Conservation (phyloP, 2,329 filamentous ascomycete genomes). For the Tolypocladium album region DNA sequence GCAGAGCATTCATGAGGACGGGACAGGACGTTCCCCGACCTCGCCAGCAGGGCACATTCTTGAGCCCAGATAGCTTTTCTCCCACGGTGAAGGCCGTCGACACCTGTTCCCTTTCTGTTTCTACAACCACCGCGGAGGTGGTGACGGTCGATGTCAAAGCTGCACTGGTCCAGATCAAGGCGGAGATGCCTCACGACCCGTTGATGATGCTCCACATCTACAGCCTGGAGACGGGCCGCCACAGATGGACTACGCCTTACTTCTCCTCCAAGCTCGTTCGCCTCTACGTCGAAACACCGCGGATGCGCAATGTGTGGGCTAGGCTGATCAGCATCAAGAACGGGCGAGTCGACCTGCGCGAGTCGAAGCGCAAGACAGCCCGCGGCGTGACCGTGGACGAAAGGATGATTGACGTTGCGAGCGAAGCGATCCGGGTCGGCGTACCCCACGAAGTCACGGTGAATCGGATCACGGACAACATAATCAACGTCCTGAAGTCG, state of each 20-base stretch:
- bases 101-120: slow-evolving; percentile 17
- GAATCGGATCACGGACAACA: slow-evolving; percentile 86
- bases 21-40: slow-evolving; percentile 27
- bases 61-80: slow-evolving; percentile 22
- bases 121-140: slow-evolving; percentile 45
- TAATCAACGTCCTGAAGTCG: slow-evolving; percentile 79
- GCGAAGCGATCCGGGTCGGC: slow-evolving; percentile 77
- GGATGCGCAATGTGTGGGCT: slow-evolving; percentile 76
- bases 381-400: slow-evolving; percentile 54
- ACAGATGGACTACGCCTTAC: slow-evolving; percentile 81
- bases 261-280: slow-evolving; percentile 65
- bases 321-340: slow-evolving; percentile 76
- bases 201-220: slow-evolving; percentile 84
- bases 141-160: slow-evolving; percentile 75
- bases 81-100: slow-evolving; percentile 12
- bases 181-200: slow-evolving; percentile 81
- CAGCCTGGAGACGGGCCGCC: slow-evolving; percentile 68
- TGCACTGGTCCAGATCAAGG: slow-evolving; percentile 76
- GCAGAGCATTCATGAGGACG: slow-evolving; percentile 54
- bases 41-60: slow-evolving; percentile 18
- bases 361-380: slow-evolving; percentile 58
- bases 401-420: slow-evolving; percentile 70
- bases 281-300: slow-evolving; percentile 80
- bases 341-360: slow-evolving; percentile 68
- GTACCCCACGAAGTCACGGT: slow-evolving; percentile 88